These are phyloP conservation scores for Endoconidiophora laricicola DNA, from an alignment of 2,329 filamentous ascomycete genomes.

Conservation along the genomic window DNA sequence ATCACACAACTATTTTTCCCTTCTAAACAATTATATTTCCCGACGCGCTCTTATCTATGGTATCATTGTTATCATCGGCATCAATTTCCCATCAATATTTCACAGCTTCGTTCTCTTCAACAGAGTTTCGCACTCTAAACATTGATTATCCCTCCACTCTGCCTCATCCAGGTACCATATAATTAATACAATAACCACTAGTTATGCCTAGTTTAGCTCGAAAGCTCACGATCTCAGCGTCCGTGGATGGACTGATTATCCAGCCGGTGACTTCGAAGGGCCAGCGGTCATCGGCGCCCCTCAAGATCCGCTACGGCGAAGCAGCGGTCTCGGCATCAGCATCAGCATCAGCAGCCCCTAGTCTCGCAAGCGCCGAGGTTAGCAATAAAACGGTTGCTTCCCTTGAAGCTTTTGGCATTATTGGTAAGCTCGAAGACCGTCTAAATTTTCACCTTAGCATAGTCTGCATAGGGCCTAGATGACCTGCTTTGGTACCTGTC, in stretches of 20 bases:
- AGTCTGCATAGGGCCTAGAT: no score
- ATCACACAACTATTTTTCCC: no score
- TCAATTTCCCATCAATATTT: no score
- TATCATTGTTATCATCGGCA: no score
- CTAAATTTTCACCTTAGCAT: not conserved
- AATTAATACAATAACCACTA: not conserved
- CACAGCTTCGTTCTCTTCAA: no score
- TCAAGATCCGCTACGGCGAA: slow-evolving; percentile 56
- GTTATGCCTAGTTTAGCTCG: slow-evolving; percentile 61
- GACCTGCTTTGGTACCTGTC: no score
- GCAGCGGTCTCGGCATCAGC: slow-evolving; percentile 13
- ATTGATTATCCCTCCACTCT: not conserved
- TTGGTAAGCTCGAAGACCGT: slow-evolving; percentile 27
- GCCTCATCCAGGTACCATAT: not conserved
- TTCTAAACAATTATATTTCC: no score
- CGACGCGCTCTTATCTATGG: no score
- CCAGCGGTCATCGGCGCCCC: slow-evolving; percentile 35
- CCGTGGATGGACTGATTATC: slow-evolving; percentile 67
- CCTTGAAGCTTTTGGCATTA: slow-evolving; percentile 43
- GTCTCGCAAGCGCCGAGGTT: slow-evolving; percentile 20
- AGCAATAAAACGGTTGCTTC: slow-evolving; percentile 28
- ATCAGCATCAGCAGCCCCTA: slow-evolving; percentile 2
- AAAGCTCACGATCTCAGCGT: slow-evolving; percentile 65
- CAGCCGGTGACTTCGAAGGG: slow-evolving; percentile 51
- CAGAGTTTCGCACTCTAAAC: not conserved